phyloP scores from a whole-genome alignment of 2,329 filamentous ascomycete species.

The Colletotrichum paranaense region DNA sequence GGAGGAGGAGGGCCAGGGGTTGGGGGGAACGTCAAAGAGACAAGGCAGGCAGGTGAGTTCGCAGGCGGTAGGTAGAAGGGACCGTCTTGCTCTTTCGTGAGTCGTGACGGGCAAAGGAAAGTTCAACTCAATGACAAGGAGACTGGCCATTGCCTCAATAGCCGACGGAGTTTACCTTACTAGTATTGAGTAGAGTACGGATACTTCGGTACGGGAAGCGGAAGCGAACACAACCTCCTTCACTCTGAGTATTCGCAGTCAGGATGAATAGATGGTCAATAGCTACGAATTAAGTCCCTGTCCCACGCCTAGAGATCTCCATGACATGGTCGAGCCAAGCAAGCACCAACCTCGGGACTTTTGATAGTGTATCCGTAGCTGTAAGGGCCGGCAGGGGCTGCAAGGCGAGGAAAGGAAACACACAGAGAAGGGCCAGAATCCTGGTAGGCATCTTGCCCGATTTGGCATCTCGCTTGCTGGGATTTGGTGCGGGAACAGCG shows the following conservation, averaged over 20 bases:
- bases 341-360: slow-evolving; percentile 3
- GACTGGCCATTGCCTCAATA: not conserved
- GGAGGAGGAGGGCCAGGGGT: slow-evolving; percentile 2
- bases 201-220: not conserved
- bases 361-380: not conserved
- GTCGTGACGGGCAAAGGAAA: not conserved
- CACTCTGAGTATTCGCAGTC: not conserved
- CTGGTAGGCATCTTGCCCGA: not conserved
- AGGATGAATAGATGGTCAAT: not conserved
- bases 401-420: not conserved
- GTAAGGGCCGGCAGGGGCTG: not conserved
- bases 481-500: not conserved
- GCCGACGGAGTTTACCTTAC: not conserved
- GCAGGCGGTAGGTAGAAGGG: not conserved
- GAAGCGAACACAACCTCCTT: not conserved
- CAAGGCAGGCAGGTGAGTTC: slow-evolving; percentile 3
- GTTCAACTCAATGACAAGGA: slow-evolving; percentile 4
- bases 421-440: slow-evolving; percentile 1
- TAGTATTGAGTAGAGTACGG: not conserved
- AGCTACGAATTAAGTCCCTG: not conserved
- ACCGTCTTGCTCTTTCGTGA: not conserved
- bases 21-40: not conserved
- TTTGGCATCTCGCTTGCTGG: not conserved
- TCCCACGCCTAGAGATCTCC: not conserved
- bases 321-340: not conserved